These are phyloP conservation scores for Mortierella sp. DNA, from an alignment of 371 early-diverging fungal genomes.

Conservation along the genomic window DNA sequence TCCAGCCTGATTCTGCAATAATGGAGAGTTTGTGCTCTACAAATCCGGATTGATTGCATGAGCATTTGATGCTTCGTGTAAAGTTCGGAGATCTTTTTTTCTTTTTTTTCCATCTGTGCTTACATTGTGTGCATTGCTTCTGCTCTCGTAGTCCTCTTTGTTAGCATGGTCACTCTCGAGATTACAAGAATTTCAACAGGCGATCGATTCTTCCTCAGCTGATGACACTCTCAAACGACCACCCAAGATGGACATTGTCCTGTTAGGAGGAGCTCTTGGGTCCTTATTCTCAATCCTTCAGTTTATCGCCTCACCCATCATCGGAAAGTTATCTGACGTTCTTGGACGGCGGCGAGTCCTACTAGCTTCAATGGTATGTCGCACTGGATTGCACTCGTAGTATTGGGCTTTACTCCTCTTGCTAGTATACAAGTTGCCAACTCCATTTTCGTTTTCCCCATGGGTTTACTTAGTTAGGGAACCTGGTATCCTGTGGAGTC, in stretches of 20 bases:
- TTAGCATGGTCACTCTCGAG: slow-evolving; percentile 53
- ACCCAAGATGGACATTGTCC: slow-evolving; percentile 84
- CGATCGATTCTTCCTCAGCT: slow-evolving; percentile 19
- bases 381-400: not conserved
- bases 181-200: slow-evolving; percentile 50
- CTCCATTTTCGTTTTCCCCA: not conserved
- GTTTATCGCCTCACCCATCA: slow-evolving; percentile 86
- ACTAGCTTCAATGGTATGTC: slow-evolving; percentile 83
- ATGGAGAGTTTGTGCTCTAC: too few species aligned
- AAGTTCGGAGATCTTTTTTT: not conserved
- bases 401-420: not conserved
- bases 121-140: not conserved
- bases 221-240: slow-evolving; percentile 18
- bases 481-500: slow-evolving; percentile 82
- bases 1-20: too few species aligned
- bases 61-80: not conserved
- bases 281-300: slow-evolving; percentile 96
- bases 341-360: slow-evolving; percentile 89
- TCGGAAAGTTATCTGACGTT: slow-evolving; percentile 85
- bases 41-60: too few species aligned
- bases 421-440: not conserved
- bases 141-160: slow-evolving; percentile 39
- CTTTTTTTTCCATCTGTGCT: not conserved
- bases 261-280: slow-evolving; percentile 95
- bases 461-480: slow-evolving; percentile 74